phyloP scores from a whole-genome alignment of 2,329 filamentous ascomycete genomes.

The Aureobasidium sp. region DNA sequence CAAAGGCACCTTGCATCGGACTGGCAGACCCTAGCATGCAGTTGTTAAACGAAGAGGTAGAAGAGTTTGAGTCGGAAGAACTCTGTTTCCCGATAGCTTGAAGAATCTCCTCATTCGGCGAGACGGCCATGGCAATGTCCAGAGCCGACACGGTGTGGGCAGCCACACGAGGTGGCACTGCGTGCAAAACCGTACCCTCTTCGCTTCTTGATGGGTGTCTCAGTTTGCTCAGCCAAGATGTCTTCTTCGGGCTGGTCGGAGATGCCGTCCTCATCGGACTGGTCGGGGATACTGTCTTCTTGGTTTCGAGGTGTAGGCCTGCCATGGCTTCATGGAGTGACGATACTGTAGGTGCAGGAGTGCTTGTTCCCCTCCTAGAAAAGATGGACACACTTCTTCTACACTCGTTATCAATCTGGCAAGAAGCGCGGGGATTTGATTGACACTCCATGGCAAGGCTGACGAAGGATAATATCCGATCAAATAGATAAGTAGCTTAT shows the following conservation, averaged over 20 bases:
- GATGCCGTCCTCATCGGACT: constrained; percentile 11
- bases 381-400: constrained; percentile 29
- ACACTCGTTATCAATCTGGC: neutral
- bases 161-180: constrained; percentile 21
- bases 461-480: neutral
- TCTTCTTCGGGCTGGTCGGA: constrained; percentile 13
- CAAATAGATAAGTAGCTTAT: neutral
- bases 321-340: constrained; percentile 16
- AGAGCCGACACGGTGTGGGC: constrained; percentile 22
- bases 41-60: constrained; percentile 9
- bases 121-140: constrained; percentile 29
- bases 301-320: neutral
- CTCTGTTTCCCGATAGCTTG: constrained; percentile 23
- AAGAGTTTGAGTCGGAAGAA: constrained; percentile 12
- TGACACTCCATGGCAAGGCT: neutral
- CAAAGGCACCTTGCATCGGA: constrained; percentile 17
- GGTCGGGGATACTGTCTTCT: constrained; percentile 1
- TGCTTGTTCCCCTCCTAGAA: constrained; percentile 24
- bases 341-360: constrained; percentile 17
- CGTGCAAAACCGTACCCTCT: constrained; percentile 21
- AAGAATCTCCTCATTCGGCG: constrained; percentile 32
- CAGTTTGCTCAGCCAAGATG: constrained; percentile 7
- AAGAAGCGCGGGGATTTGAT: neutral
- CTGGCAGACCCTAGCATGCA: neutral
- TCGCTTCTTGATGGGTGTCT: neutral